These are phyloP conservation scores for Trichoderma polysporum DNA, from an alignment of 2,329 filamentous ascomycete species.

Conservation along the genomic window DNA sequence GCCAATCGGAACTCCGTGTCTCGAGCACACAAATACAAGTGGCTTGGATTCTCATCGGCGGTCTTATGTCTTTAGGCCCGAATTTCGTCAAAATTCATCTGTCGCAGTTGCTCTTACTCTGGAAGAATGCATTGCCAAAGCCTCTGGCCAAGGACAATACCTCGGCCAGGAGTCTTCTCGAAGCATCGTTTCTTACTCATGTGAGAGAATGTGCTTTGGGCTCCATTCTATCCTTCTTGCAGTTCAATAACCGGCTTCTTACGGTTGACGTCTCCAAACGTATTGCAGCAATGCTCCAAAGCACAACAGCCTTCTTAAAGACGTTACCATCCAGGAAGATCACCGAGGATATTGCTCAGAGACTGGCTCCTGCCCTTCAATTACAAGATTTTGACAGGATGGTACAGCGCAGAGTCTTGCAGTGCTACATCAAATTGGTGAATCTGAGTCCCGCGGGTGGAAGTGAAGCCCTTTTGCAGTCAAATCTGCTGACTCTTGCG, in stretches of 20 bases:
- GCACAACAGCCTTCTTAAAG: constrained; percentile 86
- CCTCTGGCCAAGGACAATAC: constrained; percentile 92
- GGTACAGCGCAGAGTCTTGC: constrained; percentile 87
- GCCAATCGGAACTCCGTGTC: constrained; percentile 83
- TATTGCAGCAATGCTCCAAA: constrained; percentile 91
- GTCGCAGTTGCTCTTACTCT: constrained; percentile 86
- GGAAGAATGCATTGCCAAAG: constrained; percentile 96
- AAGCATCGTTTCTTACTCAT: constrained; percentile 90
- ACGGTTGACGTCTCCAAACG: constrained; percentile 93
- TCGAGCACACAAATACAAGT: constrained; percentile 96
- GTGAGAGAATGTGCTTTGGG: constrained; percentile 92
- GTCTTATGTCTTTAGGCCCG: constrained; percentile 91
- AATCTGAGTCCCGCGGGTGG: constrained; percentile 83
- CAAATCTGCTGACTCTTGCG: constrained; percentile 84
- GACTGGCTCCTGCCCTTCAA: constrained; percentile 81
- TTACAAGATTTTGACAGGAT: constrained; percentile 88
- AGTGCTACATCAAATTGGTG: constrained; percentile 91
- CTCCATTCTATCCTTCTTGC: constrained; percentile 86
- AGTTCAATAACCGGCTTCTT: constrained; percentile 87
- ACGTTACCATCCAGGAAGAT: constrained; percentile 80
- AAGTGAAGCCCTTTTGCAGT: constrained; percentile 82
- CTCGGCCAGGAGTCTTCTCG: constrained; percentile 76
- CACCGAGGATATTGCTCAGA: constrained; percentile 81
- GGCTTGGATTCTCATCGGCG: constrained; percentile 95
- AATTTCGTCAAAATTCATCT: constrained; percentile 99